These are phyloP conservation scores for Uncinocarpus reesii DNA, from an alignment of 2,329 filamentous ascomycete species.

Conservation along the genomic window DNA sequence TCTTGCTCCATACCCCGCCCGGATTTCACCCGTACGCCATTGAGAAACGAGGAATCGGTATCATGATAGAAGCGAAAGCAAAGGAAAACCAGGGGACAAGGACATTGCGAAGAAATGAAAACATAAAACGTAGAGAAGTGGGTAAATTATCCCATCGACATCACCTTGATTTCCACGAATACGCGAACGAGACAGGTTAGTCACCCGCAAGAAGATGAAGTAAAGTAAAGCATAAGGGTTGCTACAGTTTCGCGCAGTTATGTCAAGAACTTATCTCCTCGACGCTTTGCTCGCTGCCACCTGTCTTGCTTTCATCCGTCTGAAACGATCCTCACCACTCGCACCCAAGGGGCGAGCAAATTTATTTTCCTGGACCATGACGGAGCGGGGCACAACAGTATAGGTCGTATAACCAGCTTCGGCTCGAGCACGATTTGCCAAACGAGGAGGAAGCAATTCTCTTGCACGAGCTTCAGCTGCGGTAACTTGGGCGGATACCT, in stretches of 20 bases:
- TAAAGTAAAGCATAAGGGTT: background rate
- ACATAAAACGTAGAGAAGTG: too few species aligned
- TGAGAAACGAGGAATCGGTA: too few species aligned
- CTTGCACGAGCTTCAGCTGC: constrained; percentile 44
- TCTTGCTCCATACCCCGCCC: too few species aligned
- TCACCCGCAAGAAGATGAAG: background rate
- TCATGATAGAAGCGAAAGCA: too few species aligned
- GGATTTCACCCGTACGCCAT: too few species aligned
- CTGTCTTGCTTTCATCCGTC: constrained; percentile 41
- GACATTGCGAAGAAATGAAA: too few species aligned
- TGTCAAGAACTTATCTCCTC: constrained; percentile 22
- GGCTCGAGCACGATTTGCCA: constrained; percentile 49
- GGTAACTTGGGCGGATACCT: constrained; percentile 28
- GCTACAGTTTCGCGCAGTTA: background rate
- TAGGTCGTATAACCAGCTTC: constrained; percentile 52
- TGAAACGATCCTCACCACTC: constrained; percentile 41
- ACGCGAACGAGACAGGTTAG: background rate
- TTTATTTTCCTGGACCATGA: constrained; percentile 36
- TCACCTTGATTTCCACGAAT: too few species aligned
- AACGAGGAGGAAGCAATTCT: constrained; percentile 43
- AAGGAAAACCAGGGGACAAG: too few species aligned
- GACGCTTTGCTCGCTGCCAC: constrained; percentile 34
- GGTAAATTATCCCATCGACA: too few species aligned
- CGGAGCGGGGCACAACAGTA: constrained; percentile 53
- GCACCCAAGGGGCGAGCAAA: constrained; percentile 39